Evolutionary conservation across 2,329 filamentous ascomycete genomes (phyloP), one percentile per base, ranked within the genome.

Genomic region (Verticillium alfalfae): DNA sequence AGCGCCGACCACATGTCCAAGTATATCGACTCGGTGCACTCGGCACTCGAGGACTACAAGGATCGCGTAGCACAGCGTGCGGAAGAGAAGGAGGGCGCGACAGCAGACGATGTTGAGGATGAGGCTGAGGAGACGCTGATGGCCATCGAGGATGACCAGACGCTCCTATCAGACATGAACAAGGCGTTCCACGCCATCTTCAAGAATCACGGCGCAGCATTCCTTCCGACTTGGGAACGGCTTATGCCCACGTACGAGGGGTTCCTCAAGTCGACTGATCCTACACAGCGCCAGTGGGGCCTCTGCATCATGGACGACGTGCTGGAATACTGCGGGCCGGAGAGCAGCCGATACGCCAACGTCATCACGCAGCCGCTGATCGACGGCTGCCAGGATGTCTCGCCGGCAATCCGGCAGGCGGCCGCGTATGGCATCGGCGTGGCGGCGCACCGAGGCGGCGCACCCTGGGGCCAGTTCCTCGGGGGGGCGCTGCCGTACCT

Each of bases 151-250:
- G 95, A 99, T 68, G 95, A 99, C 72, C 94, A 98, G 77, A 97
- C 93, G 26, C 83, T 99, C 18, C 84, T 99, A 54, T 97, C 93
- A 1, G 95, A 99, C 72, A 99, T 99, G 95, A 99, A 99, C 86
- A 99, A 99, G 82, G 94, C 95, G 0, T 99, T 96, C 84, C 95
- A 99, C 77, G 94, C 93, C 64, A 92, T 99, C 67, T 99, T 99
- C 84, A 98, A 98, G 82, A 93, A 97, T 78, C 93, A 97, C 73
- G 91, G 92, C 31, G 83, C 87, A 10, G 80, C 84, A 12, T 99
- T 99, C 82, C 83, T 99, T 60, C 89, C 88, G 5, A 82, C 92
- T 52, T 99, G 94, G 93, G 91, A 97, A 73, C 86, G 87, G 60
- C 83, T 99, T 31, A 87, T 97, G 74, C 80, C 84, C 12, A 96